Conservation (phyloP, 148 eudicot genomes). For the Vaccinium macrocarpon region DNA sequence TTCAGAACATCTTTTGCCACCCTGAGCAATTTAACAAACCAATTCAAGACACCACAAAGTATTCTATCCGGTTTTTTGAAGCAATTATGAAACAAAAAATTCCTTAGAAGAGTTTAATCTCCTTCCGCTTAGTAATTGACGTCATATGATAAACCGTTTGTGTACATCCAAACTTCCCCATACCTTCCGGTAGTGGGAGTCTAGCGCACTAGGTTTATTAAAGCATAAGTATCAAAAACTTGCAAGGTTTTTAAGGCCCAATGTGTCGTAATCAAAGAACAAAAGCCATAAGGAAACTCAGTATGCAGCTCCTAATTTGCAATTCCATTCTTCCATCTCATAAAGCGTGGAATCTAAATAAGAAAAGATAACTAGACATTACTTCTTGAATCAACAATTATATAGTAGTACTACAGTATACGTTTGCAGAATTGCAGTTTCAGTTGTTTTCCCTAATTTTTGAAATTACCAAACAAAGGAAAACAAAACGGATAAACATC, state of each 20-base stretch:
- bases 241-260: background rate
- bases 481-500: background rate
- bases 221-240: background rate
- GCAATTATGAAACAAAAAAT: background rate
- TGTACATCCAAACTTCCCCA: background rate
- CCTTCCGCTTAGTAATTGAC: background rate
- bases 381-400: background rate
- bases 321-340: background rate
- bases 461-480: background rate
- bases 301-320: background rate
- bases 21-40: conserved; percentile 40
- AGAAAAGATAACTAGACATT: background rate
- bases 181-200: background rate
- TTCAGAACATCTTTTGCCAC: conserved; percentile 82
- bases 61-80: background rate
- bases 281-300: background rate
- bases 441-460: background rate
- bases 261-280: background rate
- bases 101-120: background rate
- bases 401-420: background rate
- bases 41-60: background rate
- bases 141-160: background rate
- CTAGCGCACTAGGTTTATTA: background rate
- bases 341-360: background rate
- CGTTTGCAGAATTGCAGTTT: background rate